Conservation (phyloP, 1,284 basidiomycete species). For the Ganoderma multipileum region DNA sequence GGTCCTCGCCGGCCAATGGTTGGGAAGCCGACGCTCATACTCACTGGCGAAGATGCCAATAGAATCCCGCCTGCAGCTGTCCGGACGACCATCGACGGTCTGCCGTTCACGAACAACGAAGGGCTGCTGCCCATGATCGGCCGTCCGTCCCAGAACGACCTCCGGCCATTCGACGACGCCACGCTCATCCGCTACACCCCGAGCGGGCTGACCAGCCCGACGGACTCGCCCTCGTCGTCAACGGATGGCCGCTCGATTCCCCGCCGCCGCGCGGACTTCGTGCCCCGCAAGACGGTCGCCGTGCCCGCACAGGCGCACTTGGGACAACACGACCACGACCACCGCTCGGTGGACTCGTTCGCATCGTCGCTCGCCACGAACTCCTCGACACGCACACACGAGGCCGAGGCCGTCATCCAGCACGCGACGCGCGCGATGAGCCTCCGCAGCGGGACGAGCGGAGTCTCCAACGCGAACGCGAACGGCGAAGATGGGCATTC, state of each 20-base stretch:
- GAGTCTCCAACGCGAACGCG: slow-evolving; percentile 34
- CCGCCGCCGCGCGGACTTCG: slow-evolving; percentile 70
- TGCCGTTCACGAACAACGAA: slow-evolving; percentile 24
- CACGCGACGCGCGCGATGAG: slow-evolving; percentile 55
- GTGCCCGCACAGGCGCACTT: slow-evolving; percentile 29
- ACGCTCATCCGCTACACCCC: slow-evolving; percentile 45
- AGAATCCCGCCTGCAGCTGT: slow-evolving; percentile 19
- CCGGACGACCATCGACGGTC: slow-evolving; percentile 27
- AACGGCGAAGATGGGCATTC: neutral
- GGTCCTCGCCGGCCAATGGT: slow-evolving; percentile 37
- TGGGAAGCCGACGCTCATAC: slow-evolving; percentile 40
- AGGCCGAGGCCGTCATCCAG: slow-evolving; percentile 55
- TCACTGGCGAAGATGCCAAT: slow-evolving; percentile 32
- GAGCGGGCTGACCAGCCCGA: slow-evolving; percentile 45
- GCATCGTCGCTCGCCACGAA: slow-evolving; percentile 41
- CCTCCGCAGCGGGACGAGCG: slow-evolving; percentile 50
- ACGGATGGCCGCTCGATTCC: slow-evolving; percentile 69
- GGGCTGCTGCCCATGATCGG: slow-evolving; percentile 6
- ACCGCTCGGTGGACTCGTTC: slow-evolving; percentile 32
- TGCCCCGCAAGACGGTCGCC: slow-evolving; percentile 46
- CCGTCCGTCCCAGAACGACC: slow-evolving; percentile 14
- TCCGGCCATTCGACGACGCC: slow-evolving; percentile 51
- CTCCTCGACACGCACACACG: slow-evolving; percentile 42
- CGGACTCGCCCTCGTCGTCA: slow-evolving; percentile 66
- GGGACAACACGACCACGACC: slow-evolving; percentile 6